Base-by-base conservation (phyloP, 306 rosid species). In the Heteromeles arbutifolia region DNA sequence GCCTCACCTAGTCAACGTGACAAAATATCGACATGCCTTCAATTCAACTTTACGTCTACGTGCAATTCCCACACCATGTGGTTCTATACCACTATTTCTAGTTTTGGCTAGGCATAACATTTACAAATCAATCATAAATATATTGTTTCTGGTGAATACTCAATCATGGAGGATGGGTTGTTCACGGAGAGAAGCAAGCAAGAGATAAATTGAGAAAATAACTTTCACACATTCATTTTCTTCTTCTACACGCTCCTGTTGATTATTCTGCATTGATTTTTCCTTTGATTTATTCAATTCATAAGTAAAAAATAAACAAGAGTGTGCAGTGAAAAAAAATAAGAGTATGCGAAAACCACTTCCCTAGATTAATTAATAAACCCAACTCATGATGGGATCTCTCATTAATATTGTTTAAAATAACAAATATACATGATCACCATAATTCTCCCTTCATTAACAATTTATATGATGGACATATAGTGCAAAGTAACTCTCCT, bases 161-260 rank as follows among this genome's bases (percentile, higher is more conserved):
- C 39, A 74, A 79, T 39, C 73, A 65, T 78, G 54, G 50, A 57
- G 24, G n/a, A 18, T 69, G 15, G 62, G 25, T 71, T 71, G 65
- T 29, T 21, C 59, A 34, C 21, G 5, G 65, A 22, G 32, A 58
- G 32, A 24, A 75, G 71, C 34, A 22, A 59, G 65, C 11, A 24
- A 24, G 31, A 24, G 64, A 52, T 24, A 68, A 59, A 65, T 41
- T n/a, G 6, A 64, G 13, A 56, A 45, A 5, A 5, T 50, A 50
- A 50, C 41, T 50, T 50, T 50, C 8, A 6, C 21, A 17, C 8
- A 37, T 37, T 2, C 19, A 17, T 17, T 50, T 15, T 5, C 3
- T 13, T 18, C 1, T 17, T 5, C 54, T 50, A 17, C 54, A 17
- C 2, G 54, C 54, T 50, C 21, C 8, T 50, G 19, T 6, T 8